Base-by-base conservation (phyloP, 306 rosid species). In the Styphnolobium japonicum region DNA sequence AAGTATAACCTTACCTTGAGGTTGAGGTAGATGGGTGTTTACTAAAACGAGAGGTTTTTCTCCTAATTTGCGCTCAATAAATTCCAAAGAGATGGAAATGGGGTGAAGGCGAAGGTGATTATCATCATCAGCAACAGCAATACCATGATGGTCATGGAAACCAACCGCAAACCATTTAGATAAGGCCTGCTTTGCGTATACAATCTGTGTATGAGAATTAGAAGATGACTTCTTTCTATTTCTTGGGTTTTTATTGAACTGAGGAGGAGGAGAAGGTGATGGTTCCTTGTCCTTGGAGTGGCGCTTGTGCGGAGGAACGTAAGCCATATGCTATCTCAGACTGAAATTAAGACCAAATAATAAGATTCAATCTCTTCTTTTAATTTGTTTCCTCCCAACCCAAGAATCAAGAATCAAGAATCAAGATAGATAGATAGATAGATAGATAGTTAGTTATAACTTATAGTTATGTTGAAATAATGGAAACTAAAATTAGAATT, bases 281-380 rank as follows among this genome's bases (percentile, higher is more conserved):
- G 71, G 67, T 3, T 39, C 58, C 4, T 56, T 12, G 78, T 67
- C 83, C 49, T 82, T 74, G 19, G 86, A 60, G 23, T 39, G 85
- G 18, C 86, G 90, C 76, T 84, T 90, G 77, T 90, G 91, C 0
- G 90, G 94, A 8, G 94, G 90, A 5, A 87, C 39, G 77, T 90
- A 90, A 15, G 91, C 86, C 93, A 90, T 90, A n/a, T n/a, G n/a
- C n/a, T n/a, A 1, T n/a, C 67, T 29, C 67, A 3, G 31, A 27
- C 31, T 27, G 31, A 27, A 27, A 27, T 3, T 27, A n/a, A n/a
- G n/a, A n/a, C n/a, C n/a, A n/a, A n/a, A n/a, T n/a, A n/a, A n/a
- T n/a, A n/a, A n/a, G n/a, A n/a, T n/a, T n/a, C n/a, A n/a, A n/a
- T n/a, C n/a, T n/a, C n/a, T n/a, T n/a, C n/a, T n/a, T n/a, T n/a